phyloP scores from a whole-genome alignment of 805 yeast species.

The Candida pseudoglaebosa region DNA sequence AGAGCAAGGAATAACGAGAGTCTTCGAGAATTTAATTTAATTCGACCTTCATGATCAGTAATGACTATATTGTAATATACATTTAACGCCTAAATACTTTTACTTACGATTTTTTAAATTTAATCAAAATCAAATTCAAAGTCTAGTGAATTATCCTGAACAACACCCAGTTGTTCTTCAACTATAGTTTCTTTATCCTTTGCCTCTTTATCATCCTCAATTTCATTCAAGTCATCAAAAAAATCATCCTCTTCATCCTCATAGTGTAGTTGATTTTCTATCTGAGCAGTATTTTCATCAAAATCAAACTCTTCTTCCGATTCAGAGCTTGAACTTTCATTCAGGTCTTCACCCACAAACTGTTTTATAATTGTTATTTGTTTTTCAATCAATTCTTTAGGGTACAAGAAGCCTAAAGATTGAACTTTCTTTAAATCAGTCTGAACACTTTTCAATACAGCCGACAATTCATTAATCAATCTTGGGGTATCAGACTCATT shows the following conservation, averaged over 20 bases:
- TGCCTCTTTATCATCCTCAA: conserved; percentile 1
- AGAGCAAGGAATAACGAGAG: conserved; percentile 8
- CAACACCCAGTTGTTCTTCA: neutral
- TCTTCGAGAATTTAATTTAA: conserved; percentile 5
- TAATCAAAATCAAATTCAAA: conserved; percentile 26
- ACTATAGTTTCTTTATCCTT: neutral
- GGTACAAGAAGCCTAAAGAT: conserved; percentile 3
- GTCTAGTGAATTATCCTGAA: conserved; percentile 12
- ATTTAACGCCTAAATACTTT: neutral
- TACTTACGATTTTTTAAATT: neutral
- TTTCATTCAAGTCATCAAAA: conserved; percentile 5
- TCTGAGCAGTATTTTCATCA: conserved; percentile 5
- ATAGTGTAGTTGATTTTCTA: neutral
- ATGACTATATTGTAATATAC: neutral
- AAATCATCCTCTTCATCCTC: conserved; percentile 1
- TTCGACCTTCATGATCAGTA: conserved; percentile 2
- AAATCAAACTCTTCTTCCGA: conserved; percentile 6
- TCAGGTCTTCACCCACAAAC: conserved; percentile 1
- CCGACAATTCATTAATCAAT: neutral
- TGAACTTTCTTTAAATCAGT: conserved; percentile 3
- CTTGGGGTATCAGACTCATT: conserved; percentile 5
- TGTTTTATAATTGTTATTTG: conserved; percentile 2
- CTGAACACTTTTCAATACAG: conserved; percentile 1
- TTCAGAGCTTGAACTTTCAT: conserved; percentile 2
- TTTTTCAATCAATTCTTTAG: conserved; percentile 1